Base-by-base conservation (phyloP, 352 stramenopile genomes). In the Phytophthora fragariae region DNA sequence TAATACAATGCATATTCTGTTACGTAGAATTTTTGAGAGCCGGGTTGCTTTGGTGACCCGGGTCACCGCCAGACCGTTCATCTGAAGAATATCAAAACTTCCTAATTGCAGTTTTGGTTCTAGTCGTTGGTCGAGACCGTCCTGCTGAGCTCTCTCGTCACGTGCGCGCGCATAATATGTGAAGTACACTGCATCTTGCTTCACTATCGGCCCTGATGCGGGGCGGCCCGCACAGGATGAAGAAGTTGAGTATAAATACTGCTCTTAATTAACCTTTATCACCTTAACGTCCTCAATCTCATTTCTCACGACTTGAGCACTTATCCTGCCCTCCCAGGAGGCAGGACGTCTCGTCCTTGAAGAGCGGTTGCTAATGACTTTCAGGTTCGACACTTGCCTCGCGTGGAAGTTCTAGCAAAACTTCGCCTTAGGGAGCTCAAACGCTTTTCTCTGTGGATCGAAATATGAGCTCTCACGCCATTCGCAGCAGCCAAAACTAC, bases 211-310 rank as follows among this genome's bases (percentile, higher is more conserved):
- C 5, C 47, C 24, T 27, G 47, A 21, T 27, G 47, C 8, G 15
- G 24, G 47, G 47, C 15, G 21, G 47, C 47, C 47, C 2, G 49
- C 49, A 17, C 19, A 56, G 10, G 27, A 31, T 31, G 27, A 31
- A 35, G 21, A 56, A 56, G 8, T 11, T n/a, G 21, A 61, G 11
- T 61, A 61, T 47, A 61, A 61, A 61, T 61, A 61, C 37, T 49
- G 55, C 15, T 60, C 6, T 19, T 17, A 37, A 37, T 37, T 10
- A 39, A 10, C 8, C 33, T 39, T 39, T 10, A 39, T 10, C 8
- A 39, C 33, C 8, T 39, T 12, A 41, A 41, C n/a, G 47, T 54
- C n/a, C 24, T 14, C n/a, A 29, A 11, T 54, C 19, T 27, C n/a
- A 29, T 31, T 50, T 31, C 27, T 31, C 27, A 31, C 27, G 27